Conservation (phyloP, 2,329 filamentous ascomycete genomes). For the Emergomyces orientalis region DNA sequence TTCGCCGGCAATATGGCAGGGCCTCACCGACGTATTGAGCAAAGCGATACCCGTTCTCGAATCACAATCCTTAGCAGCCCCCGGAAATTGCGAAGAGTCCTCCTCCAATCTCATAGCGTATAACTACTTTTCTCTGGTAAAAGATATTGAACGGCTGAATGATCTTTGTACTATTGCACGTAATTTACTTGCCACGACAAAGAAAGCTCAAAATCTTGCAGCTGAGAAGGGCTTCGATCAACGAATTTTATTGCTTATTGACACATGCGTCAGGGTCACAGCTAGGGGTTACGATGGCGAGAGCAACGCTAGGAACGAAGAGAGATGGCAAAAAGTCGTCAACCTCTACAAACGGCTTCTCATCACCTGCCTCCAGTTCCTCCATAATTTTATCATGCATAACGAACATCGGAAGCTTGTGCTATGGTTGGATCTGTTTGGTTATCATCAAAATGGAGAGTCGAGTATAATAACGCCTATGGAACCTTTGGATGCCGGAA, state of each 20-base stretch:
- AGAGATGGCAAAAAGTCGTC: slow-evolving; percentile 57
- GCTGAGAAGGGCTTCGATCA: slow-evolving; percentile 52
- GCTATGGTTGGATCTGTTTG: slow-evolving; percentile 57
- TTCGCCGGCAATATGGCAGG: slow-evolving; percentile 50
- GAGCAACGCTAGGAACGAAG: slow-evolving; percentile 51
- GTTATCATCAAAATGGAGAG: slow-evolving; percentile 43
- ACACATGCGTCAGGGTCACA: slow-evolving; percentile 55
- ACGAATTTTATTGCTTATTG: slow-evolving; percentile 52
- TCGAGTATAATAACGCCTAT: slow-evolving; percentile 38
- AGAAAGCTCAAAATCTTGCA: slow-evolving; percentile 53
- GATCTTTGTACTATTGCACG: slow-evolving; percentile 53
- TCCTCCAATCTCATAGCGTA: slow-evolving; percentile 53
- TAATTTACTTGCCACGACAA: slow-evolving; percentile 53
- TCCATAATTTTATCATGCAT: slow-evolving; percentile 57
- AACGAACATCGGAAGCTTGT: slow-evolving; percentile 58
- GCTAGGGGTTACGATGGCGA: slow-evolving; percentile 57
- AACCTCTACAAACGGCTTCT: slow-evolving; percentile 57
- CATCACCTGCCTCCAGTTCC: slow-evolving; percentile 56
- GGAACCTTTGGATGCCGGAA: slow-evolving; percentile 33
- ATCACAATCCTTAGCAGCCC: slow-evolving; percentile 49
- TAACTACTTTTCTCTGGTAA: slow-evolving; percentile 49
- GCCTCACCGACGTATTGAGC: slow-evolving; percentile 48
- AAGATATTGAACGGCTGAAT: slow-evolving; percentile 55
- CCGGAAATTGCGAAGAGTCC: slow-evolving; percentile 49
- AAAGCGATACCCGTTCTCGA: slow-evolving; percentile 54